Evolutionary conservation across 208 protist species (phyloP), one percentile per base, ranked within the genome.

Genomic region (Trypanosoma mega): DNA sequence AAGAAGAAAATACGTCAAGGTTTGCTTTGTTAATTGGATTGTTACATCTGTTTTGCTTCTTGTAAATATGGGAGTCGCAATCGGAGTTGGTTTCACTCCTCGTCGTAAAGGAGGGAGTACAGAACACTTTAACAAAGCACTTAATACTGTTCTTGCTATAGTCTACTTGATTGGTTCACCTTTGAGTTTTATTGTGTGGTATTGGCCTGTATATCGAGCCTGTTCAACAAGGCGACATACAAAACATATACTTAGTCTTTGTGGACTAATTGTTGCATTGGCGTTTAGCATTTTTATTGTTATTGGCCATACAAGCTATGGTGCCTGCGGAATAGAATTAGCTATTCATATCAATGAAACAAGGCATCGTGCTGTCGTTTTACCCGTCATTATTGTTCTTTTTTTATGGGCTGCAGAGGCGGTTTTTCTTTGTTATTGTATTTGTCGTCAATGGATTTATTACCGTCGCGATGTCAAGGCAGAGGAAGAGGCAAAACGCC

Each of bases 11-110:
- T 80, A 83, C 68, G 74, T 89, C 3, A 82, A 31, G 29, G 70
- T 88, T 27, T 76, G 71, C 1, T 92, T 80, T 65, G 68, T 73
- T 45, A 75, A 87, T 54, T 92, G 85, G 85, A 67, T 92, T 20
- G 75, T 74, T 1, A 74, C 84, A 2, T 82, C 65, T 49, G 62
- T 79, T 56, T 53, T 88, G 29, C 59, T 88, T 21, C 14, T 88
- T n/a, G 27, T 67, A 18, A 92, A 88, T 56, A 76, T 57, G 33
- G 52, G 29, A 34, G 70, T 87, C 30, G 61, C 72, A 14, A 86
- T 88, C 52, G 64, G 45, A 20, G 66, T 82, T 20, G 68, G 44
- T 16, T 76, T 63, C 61, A 37, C 69, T n/a, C 68, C 71, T 9
- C 33, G 66, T 55, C 41, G 46, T 16, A 45, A 37, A 41, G 59